Base-by-base conservation (phyloP, 257 asterid species). In the Solanum neorickii region DNA sequence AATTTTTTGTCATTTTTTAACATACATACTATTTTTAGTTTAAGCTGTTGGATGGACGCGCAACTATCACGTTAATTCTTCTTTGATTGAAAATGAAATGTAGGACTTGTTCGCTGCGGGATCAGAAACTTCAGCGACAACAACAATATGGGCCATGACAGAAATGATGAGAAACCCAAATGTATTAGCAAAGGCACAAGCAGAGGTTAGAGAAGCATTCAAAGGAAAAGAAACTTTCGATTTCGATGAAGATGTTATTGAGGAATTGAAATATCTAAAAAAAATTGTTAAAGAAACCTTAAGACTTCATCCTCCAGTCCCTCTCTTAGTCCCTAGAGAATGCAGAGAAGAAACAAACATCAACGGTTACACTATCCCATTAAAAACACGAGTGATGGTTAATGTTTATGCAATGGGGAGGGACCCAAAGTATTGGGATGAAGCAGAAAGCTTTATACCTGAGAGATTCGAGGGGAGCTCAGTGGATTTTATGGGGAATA, bases 101-200 rank as follows among this genome's bases (percentile, higher is more conserved):
- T 44, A 85, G 87, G 87, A 68, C 82, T 15, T 85, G 29, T 85
- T 85, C 49, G 20, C 82, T 39, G 47, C 82, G 11, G 87, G 82
- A 37, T 6, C 66, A 9, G 87, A 85, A 85, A 85, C 82, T 9
- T 65, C 87, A 23, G 11, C 14, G 8, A 18, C 84, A 35, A 82
- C 83, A 16, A n/a, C n/a, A 1, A 73, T 23, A 12, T 87, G 89
- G 89, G 89, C 89, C 2, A 87, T 87, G 86, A 3, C 87, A 3
- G 52, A 87, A 47, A 82, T 87, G 87, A 87, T 87, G 59, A 87
- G 69, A 39, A 82, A 44, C 8, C 89, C 86, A 68, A 37, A 27
- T 3, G 83, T 87, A 41, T 62, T 82, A 66, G 74, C 44, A 1
- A 87, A 68, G 87, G 89, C 87, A 82, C 89, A 87, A 47, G 86